Evolutionary conservation across 495 filamentous ascomycete species (phyloP).

Genomic region (Hypomontagnella submonticulosa): DNA sequence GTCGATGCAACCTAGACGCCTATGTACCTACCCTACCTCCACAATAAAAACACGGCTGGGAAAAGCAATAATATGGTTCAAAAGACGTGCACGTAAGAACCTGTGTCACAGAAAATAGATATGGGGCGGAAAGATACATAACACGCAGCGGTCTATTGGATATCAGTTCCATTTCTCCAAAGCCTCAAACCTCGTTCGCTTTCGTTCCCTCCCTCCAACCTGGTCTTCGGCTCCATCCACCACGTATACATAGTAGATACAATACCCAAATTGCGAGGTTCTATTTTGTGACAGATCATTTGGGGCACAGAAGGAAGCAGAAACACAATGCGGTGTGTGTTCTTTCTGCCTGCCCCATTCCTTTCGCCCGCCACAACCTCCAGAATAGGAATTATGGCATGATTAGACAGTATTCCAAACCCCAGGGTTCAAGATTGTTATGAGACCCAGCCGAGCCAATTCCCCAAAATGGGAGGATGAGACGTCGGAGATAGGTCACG

Average conservation of each 20-base stretch:
- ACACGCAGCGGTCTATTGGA: constrained; percentile 15
- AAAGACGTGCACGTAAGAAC: no score
- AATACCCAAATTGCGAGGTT: constrained; percentile 24
- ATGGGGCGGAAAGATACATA: constrained; percentile 2
- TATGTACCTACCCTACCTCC: no score
- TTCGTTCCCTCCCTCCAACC: constrained; percentile 36
- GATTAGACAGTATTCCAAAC: constrained; percentile 33
- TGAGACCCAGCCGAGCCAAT: constrained; percentile 28
- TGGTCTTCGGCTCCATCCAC: constrained; percentile 35
- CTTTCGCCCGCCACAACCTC: constrained; percentile 26
- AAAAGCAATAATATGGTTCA: no score
- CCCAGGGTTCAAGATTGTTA: constrained; percentile 30
- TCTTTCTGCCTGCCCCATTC: constrained; percentile 16
- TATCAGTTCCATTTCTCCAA: constrained; percentile 17
- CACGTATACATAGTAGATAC: constrained; percentile 8
- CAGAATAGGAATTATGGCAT: constrained; percentile 34
- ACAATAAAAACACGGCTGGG: no score
- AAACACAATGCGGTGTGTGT: constrained; percentile 29
- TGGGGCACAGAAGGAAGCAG: constrained; percentile 1
- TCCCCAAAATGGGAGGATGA: constrained; percentile 26
- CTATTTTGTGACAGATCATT: constrained; percentile 35
- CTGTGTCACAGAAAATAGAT: no score
- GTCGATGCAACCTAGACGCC: no score
- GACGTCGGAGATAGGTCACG: constrained; percentile 27
- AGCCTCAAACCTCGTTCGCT: constrained; percentile 16